A percentile compares a stretch with the other conserved stretches of the same genome.
These are phyloP conservation scores for Metschnikowia chrysomelidarum DNA, from an alignment of 805 yeast genomes.

Conservation along the genomic window DNA sequence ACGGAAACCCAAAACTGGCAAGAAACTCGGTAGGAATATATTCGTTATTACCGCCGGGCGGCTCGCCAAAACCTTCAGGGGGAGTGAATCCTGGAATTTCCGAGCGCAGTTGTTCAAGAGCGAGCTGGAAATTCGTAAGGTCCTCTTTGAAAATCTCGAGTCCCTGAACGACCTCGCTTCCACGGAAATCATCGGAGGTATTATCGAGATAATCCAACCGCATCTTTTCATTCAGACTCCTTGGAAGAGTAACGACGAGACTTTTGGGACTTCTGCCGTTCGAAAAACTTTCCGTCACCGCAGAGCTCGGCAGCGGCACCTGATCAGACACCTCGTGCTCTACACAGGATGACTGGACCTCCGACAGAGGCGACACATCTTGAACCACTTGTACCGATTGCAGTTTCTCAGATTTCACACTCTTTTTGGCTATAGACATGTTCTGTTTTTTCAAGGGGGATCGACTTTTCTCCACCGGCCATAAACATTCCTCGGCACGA, in stretches of 20 bases:
- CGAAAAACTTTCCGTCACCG: too few species aligned
- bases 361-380: too few species aligned
- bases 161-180: conserved; percentile 14
- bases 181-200: conserved; percentile 4
- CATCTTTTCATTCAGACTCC: conserved; percentile 6
- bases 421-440: too few species aligned
- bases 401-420: background rate
- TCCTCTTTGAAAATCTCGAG: conserved; percentile 17
- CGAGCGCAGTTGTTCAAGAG: conserved; percentile 13
- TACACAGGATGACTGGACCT: too few species aligned
- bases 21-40: conserved; percentile 7
- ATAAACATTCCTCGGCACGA: conserved; percentile 9
- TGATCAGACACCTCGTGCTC: too few species aligned
- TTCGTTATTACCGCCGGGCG: background rate
- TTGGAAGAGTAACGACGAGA: background rate
- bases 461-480: conserved; percentile 10
- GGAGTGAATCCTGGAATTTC: background rate
- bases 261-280: background rate
- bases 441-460: too few species aligned
- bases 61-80: background rate
- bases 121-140: conserved; percentile 16
- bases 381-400: too few species aligned
- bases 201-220: conserved; percentile 6
- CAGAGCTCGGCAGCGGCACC: too few species aligned
- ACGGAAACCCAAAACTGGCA: conserved; percentile 8